These are phyloP conservation scores for Penstemon davidsonii DNA, from an alignment of 257 asterid genomes.

Conservation along the genomic window DNA sequence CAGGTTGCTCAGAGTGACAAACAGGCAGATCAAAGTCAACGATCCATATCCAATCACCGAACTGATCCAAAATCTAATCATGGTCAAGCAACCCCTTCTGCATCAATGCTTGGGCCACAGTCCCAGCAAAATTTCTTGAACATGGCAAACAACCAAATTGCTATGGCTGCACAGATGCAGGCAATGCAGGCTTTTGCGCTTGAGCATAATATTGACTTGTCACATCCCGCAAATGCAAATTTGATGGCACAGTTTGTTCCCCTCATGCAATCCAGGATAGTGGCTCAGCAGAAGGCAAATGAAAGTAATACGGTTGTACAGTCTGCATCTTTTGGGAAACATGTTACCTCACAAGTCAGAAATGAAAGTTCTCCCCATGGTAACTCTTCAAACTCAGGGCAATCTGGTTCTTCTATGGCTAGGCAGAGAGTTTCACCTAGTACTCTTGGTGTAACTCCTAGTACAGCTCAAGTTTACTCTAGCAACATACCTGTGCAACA, in stretches of 20 bases:
- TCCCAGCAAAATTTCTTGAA: constrained; percentile 64
- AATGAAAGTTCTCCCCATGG: constrained; percentile 83
- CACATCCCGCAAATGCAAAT: constrained; percentile 85
- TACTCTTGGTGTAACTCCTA: constrained; percentile 46
- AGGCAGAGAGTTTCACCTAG: constrained; percentile 67
- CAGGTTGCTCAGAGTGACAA: constrained; percentile 53
- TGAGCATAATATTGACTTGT: constrained; percentile 89
- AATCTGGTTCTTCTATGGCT: constrained; percentile 78
- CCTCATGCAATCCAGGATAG: constrained; percentile 80
- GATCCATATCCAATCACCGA: constrained; percentile 51
- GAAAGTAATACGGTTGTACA: constrained; percentile 57
- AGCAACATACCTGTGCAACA: constrained; percentile 55
- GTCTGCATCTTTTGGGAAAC: constrained; percentile 58
- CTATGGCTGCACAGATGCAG: constrained; percentile 92
- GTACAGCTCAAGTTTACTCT: constrained; percentile 44
- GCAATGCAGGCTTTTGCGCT: constrained; percentile 87
- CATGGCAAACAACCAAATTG: constrained; percentile 56
- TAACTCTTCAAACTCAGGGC: constrained; percentile 77
- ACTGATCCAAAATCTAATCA: constrained; percentile 54
- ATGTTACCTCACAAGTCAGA: constrained; percentile 61
- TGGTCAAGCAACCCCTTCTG: constrained; percentile 61
- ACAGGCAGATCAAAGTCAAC: constrained; percentile 61
- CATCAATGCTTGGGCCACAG: constrained; percentile 56
- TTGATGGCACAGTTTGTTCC: constrained; percentile 76
- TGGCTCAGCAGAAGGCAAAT: constrained; percentile 66